A percentile compares a stretch with the other conserved stretches of the same genome.
phyloP scores from a whole-genome alignment of 352 stramenopile species.

The Phytopythium cucurbitacearum region DNA sequence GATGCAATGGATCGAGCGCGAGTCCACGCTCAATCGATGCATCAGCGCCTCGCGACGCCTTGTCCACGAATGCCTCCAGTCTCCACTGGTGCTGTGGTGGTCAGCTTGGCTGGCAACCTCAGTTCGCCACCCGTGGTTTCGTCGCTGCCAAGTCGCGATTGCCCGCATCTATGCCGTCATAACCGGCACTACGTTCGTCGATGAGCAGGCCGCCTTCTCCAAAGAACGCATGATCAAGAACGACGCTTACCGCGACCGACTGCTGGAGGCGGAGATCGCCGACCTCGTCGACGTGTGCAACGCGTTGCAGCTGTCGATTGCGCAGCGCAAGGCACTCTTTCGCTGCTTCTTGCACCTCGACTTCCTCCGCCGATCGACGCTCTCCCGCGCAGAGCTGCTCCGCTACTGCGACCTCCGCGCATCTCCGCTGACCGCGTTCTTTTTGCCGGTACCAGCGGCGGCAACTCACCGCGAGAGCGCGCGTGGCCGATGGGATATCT shows the following conservation, averaged over 20 bases:
- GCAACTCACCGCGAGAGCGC: slow-evolving; percentile 31
- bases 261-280: slow-evolving; percentile 53
- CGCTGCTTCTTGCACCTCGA: slow-evolving; percentile 61
- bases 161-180: slow-evolving; percentile 26
- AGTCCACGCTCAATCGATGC: background rate
- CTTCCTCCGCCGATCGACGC: slow-evolving; percentile 41
- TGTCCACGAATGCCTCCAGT: slow-evolving; percentile 3
- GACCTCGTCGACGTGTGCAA: slow-evolving; percentile 54
- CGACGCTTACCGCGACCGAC: slow-evolving; percentile 56
- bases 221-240: slow-evolving; percentile 43
- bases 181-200: slow-evolving; percentile 37
- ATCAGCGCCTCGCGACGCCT: background rate
- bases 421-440: slow-evolving; percentile 21
- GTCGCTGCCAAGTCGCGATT: slow-evolving; percentile 13
- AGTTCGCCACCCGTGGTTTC: slow-evolving; percentile 14
- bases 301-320: slow-evolving; percentile 39
- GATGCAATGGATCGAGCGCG: background rate
- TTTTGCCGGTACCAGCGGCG: slow-evolving; percentile 26
- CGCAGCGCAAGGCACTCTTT: slow-evolving; percentile 58
- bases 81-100: slow-evolving; percentile 4
- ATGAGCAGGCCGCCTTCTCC: slow-evolving; percentile 42
- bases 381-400: slow-evolving; percentile 47
- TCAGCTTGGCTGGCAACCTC: slow-evolving; percentile 4
- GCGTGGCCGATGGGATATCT: slow-evolving; percentile 48
- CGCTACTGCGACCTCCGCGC: slow-evolving; percentile 48